Evolutionary conservation across 805 yeast genomes (phyloP).

Genomic region (Pichia cephalocereana): DNA sequence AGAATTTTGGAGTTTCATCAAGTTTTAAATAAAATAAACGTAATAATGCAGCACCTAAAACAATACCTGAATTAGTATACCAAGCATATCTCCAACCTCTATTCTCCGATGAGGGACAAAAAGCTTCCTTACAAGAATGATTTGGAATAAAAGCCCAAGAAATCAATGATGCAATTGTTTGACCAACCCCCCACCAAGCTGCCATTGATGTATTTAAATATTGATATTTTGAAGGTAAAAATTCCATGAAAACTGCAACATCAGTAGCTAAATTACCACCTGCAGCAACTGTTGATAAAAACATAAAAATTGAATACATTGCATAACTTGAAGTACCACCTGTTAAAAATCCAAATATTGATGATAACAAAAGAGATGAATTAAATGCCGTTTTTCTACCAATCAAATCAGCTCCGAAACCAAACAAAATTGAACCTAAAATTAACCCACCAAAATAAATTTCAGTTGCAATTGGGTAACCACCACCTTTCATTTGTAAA

Average conservation of each 20-base stretch:
- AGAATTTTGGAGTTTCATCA: conserved; percentile 49
- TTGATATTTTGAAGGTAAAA: conserved; percentile 41
- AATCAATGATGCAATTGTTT: conserved; percentile 40
- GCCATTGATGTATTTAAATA: conserved; percentile 47
- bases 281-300: conserved; percentile 35
- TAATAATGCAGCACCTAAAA: conserved; percentile 37
- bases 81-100: conserved; percentile 58
- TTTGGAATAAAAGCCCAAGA: conserved; percentile 51
- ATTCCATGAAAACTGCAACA: conserved; percentile 44
- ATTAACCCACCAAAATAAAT: conserved; percentile 43
- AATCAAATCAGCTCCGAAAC: conserved; percentile 44
- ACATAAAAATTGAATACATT: conserved; percentile 40
- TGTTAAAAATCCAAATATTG: conserved; percentile 41
- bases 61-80: conserved; percentile 45
- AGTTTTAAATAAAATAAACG: conserved; percentile 37
- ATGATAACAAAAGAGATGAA: conserved; percentile 36
- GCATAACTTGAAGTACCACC: conserved; percentile 45
- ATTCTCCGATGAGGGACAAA: conserved; percentile 38
- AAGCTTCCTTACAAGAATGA: conserved; percentile 34
- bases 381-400: conserved; percentile 48
- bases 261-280: conserved; percentile 54
- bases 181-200: conserved; percentile 58
- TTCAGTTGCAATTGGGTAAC: conserved; percentile 36
- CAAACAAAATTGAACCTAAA: conserved; percentile 48
- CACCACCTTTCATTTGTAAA: conserved; percentile 35